Conservation (phyloP, 805 yeast species). For the Komagataella populi region DNA sequence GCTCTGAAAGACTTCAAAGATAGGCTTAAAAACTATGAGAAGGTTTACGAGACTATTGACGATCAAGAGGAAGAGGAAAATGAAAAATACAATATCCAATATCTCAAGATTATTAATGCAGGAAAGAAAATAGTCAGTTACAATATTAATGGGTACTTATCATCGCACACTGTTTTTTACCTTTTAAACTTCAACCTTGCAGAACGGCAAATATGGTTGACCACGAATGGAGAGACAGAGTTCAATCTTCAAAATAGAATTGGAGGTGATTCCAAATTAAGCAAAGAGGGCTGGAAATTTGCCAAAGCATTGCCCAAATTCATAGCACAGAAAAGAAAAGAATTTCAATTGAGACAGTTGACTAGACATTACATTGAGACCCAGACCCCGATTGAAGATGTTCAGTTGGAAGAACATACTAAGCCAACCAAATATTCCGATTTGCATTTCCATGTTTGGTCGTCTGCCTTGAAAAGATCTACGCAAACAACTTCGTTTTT, state of each 20-base stretch:
- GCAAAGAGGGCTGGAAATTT: conserved; percentile 16
- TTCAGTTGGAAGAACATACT: conserved; percentile 6
- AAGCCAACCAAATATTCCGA: conserved; percentile 11
- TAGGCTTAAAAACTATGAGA: conserved; percentile 71
- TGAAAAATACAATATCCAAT: conserved; percentile 35
- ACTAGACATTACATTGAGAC: conserved; percentile 16
- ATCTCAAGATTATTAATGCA: conserved; percentile 50
- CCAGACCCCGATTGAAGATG: conserved; percentile 9
- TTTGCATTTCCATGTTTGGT: conserved; percentile 17
- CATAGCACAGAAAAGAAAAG: conserved; percentile 18
- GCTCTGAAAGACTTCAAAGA: conserved; percentile 77
- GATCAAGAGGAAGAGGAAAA: conserved; percentile 33
- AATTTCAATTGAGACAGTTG: conserved; percentile 18
- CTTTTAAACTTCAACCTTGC: conserved; percentile 25
- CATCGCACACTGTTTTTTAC: conserved; percentile 44
- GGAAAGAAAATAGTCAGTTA: conserved; percentile 42
- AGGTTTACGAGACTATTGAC: conserved; percentile 83
- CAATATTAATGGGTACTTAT: conserved; percentile 43
- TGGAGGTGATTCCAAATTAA: conserved; percentile 20
- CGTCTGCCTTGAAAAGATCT: conserved; percentile 17
- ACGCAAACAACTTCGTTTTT: conserved; percentile 18
- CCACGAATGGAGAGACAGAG: conserved; percentile 19
- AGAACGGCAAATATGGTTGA: conserved; percentile 23
- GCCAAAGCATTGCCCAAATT: conserved; percentile 21
- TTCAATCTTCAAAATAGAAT: conserved; percentile 12